These are phyloP conservation scores for Evernia prunastri DNA, from an alignment of 495 filamentous ascomycete genomes.

Conservation along the genomic window DNA sequence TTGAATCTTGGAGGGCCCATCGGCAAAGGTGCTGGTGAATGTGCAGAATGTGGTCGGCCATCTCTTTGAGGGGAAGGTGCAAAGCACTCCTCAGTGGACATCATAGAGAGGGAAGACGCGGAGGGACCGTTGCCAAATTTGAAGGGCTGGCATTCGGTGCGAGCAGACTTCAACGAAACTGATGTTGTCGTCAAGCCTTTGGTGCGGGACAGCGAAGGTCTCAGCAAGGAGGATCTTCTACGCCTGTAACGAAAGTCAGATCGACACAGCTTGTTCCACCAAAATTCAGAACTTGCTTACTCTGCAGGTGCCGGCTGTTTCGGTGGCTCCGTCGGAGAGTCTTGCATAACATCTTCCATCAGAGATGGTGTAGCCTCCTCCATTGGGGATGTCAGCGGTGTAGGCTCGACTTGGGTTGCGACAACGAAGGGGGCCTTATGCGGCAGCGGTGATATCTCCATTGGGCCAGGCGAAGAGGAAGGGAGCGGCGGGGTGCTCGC, in stretches of 20 bases:
- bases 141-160: constrained; percentile 61
- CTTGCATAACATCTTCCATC: constrained; percentile 26
- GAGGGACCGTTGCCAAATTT: constrained; percentile 60
- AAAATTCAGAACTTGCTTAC: constrained; percentile 20
- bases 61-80: constrained; percentile 71
- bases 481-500: constrained; percentile 79
- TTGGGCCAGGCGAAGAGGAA: constrained; percentile 75
- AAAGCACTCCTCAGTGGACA: constrained; percentile 74
- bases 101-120: constrained; percentile 47
- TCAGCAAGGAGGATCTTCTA: constrained; percentile 50
- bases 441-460: constrained; percentile 93
- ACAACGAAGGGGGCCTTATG: constrained; percentile 70
- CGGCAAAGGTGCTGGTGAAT: constrained; percentile 46
- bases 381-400: constrained; percentile 50
- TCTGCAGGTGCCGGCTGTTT: constrained; percentile 14
- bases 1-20: constrained; percentile 53
- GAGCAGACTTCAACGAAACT: constrained; percentile 39
- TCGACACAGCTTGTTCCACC: background rate
- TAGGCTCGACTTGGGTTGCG: constrained; percentile 56
- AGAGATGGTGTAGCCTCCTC: constrained; percentile 37
- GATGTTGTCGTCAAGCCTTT: constrained; percentile 52
- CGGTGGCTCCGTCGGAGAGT: constrained; percentile 35
- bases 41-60: constrained; percentile 48
- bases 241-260: constrained; percentile 39
- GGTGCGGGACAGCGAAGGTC: constrained; percentile 54